Evolutionary conservation across 202 grass and related monocot species (phyloP).

Genomic region (Setaria italica): DNA sequence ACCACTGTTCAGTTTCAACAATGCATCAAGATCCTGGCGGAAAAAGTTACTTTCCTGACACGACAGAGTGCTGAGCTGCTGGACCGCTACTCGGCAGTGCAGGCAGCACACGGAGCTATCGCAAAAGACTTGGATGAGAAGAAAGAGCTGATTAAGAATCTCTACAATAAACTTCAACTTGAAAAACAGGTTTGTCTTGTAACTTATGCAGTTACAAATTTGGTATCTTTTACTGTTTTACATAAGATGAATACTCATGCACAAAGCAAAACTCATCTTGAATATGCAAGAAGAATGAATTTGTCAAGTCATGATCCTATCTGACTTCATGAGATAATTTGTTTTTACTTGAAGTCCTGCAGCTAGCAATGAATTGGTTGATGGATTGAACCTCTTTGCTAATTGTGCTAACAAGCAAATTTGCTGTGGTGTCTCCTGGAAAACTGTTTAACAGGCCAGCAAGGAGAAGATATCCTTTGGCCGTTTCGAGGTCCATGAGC

Average conservation of each 20-base stretch:
- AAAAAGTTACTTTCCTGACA: slow-evolving; percentile 71
- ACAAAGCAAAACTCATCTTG: slow-evolving; percentile 10
- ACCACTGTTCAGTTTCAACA: slow-evolving; percentile 75
- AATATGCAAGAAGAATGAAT: slow-evolving; percentile 2
- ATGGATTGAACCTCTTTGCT: slow-evolving; percentile 26
- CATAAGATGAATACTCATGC: background rate
- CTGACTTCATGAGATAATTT: slow-evolving; percentile 22
- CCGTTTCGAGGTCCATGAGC: slow-evolving; percentile 78
- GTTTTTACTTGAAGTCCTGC: background rate
- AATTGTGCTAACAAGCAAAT: slow-evolving; percentile 10
- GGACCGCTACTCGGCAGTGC: slow-evolving; percentile 59
- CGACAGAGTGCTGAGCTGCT: slow-evolving; percentile 59
- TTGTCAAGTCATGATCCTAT: background rate
- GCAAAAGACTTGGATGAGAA: slow-evolving; percentile 83
- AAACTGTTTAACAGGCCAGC: slow-evolving; percentile 63
- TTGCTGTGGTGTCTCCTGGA: slow-evolving; percentile 13
- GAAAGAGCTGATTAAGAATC: slow-evolving; percentile 64
- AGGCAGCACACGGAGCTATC: slow-evolving; percentile 62
- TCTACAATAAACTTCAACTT: slow-evolving; percentile 84
- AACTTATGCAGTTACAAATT: slow-evolving; percentile 30
- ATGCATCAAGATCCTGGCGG: slow-evolving; percentile 86
- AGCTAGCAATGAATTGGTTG: slow-evolving; percentile 23
- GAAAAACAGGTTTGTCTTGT: slow-evolving; percentile 81
- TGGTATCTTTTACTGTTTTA: slow-evolving; percentile 12
- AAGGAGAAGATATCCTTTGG: slow-evolving; percentile 98